Percentiles rank a stretch among this genome's conserved stretches.
Evolutionary conservation across 768 basidiomycete genomes (phyloP).

Genomic region (Leccinum pellstonianum): DNA sequence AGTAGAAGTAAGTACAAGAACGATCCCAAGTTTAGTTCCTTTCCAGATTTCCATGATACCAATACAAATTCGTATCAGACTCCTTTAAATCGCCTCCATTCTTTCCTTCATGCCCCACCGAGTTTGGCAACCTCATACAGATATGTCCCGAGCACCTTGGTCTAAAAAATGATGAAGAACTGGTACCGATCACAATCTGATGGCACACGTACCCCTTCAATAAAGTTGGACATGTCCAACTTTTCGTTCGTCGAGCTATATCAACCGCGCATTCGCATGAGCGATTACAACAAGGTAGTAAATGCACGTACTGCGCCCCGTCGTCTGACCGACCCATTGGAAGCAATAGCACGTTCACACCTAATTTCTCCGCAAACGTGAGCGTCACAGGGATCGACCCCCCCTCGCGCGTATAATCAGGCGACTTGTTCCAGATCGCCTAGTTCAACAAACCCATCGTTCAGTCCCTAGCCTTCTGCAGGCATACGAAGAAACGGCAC

Average conservation of each 20-base stretch:
- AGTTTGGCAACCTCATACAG: conserved; percentile 32
- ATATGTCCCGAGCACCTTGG: conserved; percentile 35
- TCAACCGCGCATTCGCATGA: neutral
- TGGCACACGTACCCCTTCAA: conserved; percentile 62
- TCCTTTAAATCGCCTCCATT: neutral
- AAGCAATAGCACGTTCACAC: conserved; percentile 82
- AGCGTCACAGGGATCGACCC: conserved; percentile 93
- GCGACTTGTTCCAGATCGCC: conserved; percentile 65
- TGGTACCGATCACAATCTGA: neutral
- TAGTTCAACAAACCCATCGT: neutral
- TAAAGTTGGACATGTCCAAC: conserved; percentile 85
- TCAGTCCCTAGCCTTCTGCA: neutral
- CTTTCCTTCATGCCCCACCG: conserved; percentile 12
- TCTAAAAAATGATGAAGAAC: conserved; percentile 19
- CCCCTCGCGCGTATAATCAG: conserved; percentile 88
- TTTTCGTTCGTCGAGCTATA: conserved; percentile 91
- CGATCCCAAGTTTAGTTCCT: neutral
- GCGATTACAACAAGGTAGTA: neutral
- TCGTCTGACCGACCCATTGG: conserved; percentile 96
- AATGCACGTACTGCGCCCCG: conserved; percentile 75
- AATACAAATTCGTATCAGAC: conserved; percentile 1
- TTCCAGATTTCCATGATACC: neutral
- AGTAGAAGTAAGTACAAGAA: neutral
- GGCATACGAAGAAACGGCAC: neutral
- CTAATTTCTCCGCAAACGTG: conserved; percentile 86